Conservation (phyloP, 2,329 filamentous ascomycete species). For the Proliferodiscus dingleyae region DNA sequence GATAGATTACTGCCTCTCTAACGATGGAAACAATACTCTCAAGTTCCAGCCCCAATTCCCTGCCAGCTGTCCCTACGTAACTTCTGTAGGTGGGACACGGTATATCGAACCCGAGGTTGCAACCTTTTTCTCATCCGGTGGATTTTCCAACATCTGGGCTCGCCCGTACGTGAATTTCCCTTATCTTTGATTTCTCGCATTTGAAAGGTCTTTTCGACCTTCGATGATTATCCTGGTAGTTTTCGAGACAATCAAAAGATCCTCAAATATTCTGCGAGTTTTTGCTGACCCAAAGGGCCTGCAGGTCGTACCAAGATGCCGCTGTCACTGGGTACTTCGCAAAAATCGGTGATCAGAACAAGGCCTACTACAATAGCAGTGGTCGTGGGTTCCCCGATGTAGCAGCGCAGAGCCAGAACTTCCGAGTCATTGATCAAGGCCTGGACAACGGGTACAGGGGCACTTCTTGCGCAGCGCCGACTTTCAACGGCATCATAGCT, state of each 20-base stretch:
- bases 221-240: no score
- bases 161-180: no score
- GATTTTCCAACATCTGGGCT: constrained; percentile 46
- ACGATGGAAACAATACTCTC: constrained; percentile 51
- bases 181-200: no score
- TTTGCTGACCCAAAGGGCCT: no score
- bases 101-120: constrained; percentile 14
- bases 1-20: constrained; percentile 48
- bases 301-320: constrained; percentile 45
- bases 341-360: constrained; percentile 37
- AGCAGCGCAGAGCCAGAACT: constrained; percentile 47
- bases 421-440: constrained; percentile 28
- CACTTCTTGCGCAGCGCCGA: constrained; percentile 48
- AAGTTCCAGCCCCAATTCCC: constrained; percentile 60
- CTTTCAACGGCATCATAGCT: constrained; percentile 52
- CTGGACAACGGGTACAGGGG: constrained; percentile 3
- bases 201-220: no score
- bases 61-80: constrained; percentile 62
- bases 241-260: no score
- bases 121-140: constrained; percentile 38
- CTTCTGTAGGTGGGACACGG: constrained; percentile 52
- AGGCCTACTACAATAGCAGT: constrained; percentile 36
- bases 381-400: constrained; percentile 51
- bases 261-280: no score
- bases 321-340: constrained; percentile 38